Evolutionary conservation across 805 yeast species (phyloP).

Genomic region (Candida ulmi): DNA sequence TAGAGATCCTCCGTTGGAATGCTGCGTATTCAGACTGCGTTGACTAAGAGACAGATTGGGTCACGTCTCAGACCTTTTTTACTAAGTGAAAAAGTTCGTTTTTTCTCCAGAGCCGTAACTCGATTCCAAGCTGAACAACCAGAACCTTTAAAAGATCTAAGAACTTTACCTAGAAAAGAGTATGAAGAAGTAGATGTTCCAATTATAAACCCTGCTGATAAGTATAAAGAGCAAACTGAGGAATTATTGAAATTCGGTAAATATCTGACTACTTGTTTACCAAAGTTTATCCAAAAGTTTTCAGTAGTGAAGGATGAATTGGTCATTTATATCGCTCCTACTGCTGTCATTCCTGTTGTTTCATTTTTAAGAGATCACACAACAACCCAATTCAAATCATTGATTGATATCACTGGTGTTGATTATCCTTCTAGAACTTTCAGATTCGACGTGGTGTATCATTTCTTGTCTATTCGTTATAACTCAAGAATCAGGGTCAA

Average conservation of each 20-base stretch:
- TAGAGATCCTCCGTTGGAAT: no score
- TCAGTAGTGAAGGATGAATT: constrained; percentile 90
- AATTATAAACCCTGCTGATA: constrained; percentile 71
- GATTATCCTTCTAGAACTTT: constrained; percentile 81
- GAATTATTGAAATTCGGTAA: constrained; percentile 79
- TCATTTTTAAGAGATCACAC: constrained; percentile 72
- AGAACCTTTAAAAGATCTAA: constrained; percentile 14
- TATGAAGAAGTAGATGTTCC: constrained; percentile 17
- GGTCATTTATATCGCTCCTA: constrained; percentile 68
- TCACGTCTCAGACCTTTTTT: no score
- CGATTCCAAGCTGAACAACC: constrained; percentile 1
- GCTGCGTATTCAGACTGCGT: no score
- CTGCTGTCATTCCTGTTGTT: constrained; percentile 66
- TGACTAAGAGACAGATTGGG: no score
- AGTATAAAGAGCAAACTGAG: constrained; percentile 58
- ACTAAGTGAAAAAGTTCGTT: background rate
- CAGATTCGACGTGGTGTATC: constrained; percentile 85
- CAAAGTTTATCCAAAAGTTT: constrained; percentile 78
- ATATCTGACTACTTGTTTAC: constrained; percentile 71
- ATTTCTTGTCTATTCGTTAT: constrained; percentile 72
- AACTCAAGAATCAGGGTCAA: constrained; percentile 85
- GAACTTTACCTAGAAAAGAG: constrained; percentile 20
- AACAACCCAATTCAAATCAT: constrained; percentile 71
- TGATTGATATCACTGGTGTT: constrained; percentile 79
- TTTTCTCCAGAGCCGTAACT: background rate